Evolutionary conservation across 257 asterid genomes (phyloP), one percentile per base, ranked within the genome.

Genomic region (Solanum medicagineum): DNA sequence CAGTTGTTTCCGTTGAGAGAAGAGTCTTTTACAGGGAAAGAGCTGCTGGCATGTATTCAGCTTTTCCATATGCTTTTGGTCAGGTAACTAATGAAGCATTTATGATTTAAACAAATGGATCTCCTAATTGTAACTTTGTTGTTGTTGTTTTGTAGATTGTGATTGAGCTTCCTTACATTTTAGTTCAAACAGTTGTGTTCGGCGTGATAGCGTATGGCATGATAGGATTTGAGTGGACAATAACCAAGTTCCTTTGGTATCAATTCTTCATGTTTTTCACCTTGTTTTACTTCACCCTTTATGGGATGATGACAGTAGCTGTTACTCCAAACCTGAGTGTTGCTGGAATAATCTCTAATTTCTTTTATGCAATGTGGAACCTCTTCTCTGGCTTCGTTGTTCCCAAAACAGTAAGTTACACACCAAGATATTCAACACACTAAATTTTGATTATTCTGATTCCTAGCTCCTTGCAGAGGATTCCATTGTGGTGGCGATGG

Each of bases 21-120:
- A 93, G 95, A 19, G 96, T 95, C 14, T 94, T 93, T 80, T 95
- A 94, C 74, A 90, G 98, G 86, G 98, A 95, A 36, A 32, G 75
- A 32, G 49, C 75, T 16, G 75, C 75, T 32, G 75, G 75, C 75
- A 68, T 68, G 75, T 95, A 93, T 81, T 92, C 98, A 0, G 93
- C 99, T 86, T 83, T 94, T 60, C 93, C 99, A 3, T 94, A 95
- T 84, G 97, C 98, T 32, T 92, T 92, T 69, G 96, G 92, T 84
- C 98, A 94, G 93, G 97, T 29, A 60, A 44, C 9, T 44, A 44
- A 60, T 29, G n/a, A 60, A 60, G 68, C 68, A 60, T 10, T 60
- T 2, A 14, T 32, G 36, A 53, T 12, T 14, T 55, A 55, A 55
- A 6, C 22, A 55, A 55, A 55, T 55, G 7, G 15, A n/a, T 60